Percentiles rank a stretch among this genome's conserved stretches.
Evolutionary conservation across 768 basidiomycete genomes (phyloP).

Genomic region (Rhizopogon sp.): DNA sequence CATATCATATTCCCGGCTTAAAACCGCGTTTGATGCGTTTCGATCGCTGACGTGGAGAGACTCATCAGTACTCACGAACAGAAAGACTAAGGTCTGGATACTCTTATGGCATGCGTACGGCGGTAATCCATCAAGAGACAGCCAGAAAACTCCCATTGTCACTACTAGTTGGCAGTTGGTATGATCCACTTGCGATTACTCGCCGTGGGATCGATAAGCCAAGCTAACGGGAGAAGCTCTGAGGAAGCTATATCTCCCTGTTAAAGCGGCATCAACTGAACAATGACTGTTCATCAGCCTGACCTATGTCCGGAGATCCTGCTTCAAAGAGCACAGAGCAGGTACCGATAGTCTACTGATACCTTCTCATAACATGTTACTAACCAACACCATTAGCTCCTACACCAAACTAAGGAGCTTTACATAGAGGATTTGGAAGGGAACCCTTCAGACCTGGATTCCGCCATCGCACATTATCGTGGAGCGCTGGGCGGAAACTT

Average conservation of each 20-base stretch:
- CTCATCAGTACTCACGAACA: neutral
- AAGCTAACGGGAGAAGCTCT: neutral
- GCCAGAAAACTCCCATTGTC: neutral
- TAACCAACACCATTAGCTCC: neutral
- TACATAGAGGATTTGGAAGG: conserved; percentile 1
- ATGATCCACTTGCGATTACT: neutral
- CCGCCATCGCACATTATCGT: conserved; percentile 22
- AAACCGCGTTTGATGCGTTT: neutral
- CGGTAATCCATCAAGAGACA: neutral
- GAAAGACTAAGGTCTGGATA: neutral
- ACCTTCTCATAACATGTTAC: neutral
- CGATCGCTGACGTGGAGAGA: neutral
- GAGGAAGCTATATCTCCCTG: neutral
- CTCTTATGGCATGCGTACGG: neutral
- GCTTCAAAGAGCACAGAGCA: neutral
- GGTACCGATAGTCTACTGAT: neutral
- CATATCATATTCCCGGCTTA: neutral
- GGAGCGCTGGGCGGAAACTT: conserved; percentile 12
- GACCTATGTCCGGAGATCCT: neutral
- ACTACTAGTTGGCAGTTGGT: neutral
- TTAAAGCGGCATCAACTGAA: neutral
- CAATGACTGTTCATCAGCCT: neutral
- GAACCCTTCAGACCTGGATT: conserved; percentile 17
- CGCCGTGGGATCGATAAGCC: neutral
- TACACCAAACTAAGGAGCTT: neutral